Conservation (phyloP, 805 yeast genomes). For the Saccharomycopsis malanga region DNA sequence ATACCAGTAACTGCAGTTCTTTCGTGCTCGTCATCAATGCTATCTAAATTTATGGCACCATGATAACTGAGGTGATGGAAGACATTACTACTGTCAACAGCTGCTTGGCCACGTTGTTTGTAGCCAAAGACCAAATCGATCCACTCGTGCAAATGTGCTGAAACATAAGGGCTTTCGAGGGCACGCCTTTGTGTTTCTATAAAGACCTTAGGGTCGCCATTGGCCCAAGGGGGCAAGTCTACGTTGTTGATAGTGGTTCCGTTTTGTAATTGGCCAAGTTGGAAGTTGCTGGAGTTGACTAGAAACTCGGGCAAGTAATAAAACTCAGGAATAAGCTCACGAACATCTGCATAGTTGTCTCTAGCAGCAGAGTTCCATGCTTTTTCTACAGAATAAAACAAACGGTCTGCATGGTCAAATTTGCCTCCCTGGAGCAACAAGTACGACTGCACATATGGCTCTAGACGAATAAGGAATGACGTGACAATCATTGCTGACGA, state of each 20-base stretch:
- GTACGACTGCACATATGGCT: conserved; percentile 78
- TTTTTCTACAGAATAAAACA: conserved; percentile 65
- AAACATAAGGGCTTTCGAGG: conserved; percentile 73
- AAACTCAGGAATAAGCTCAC: conserved; percentile 85
- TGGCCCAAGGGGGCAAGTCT: conserved; percentile 75
- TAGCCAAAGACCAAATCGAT: conserved; percentile 78
- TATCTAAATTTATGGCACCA: conserved; percentile 74
- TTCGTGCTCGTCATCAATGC: conserved; percentile 66
- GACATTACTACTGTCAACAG: conserved; percentile 62
- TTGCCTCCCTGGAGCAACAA: conserved; percentile 77
- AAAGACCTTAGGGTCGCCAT: conserved; percentile 66
- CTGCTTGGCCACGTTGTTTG: conserved; percentile 68
- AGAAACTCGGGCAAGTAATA: conserved; percentile 76
- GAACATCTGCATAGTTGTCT: conserved; percentile 80
- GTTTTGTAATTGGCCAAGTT: conserved; percentile 65
- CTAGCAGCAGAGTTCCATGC: conserved; percentile 76
- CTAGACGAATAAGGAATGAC: conserved; percentile 65
- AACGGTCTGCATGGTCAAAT: conserved; percentile 82
- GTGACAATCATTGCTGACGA: conserved; percentile 92
- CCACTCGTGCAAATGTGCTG: conserved; percentile 73
- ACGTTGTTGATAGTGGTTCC: conserved; percentile 55
- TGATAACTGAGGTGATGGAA: conserved; percentile 80
- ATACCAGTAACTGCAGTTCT: conserved; percentile 72
- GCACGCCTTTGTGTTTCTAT: conserved; percentile 75
- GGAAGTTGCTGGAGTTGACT: conserved; percentile 53